phyloP scores from a whole-genome alignment of 495 filamentous ascomycete genomes.

The Penicillium bovifimosum region DNA sequence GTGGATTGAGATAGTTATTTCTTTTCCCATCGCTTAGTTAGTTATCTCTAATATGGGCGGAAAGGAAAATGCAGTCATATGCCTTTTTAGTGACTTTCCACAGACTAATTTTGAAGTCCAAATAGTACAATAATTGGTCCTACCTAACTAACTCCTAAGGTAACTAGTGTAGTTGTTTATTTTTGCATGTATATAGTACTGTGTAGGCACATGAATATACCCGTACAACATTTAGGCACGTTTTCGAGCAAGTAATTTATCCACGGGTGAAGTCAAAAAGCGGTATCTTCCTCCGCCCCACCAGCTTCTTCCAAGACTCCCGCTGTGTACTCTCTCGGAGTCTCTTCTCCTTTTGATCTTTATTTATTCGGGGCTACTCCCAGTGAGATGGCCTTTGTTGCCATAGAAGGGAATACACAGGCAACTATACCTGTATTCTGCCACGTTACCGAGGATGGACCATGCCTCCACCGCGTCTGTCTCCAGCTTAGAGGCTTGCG shows the following conservation, averaged over 20 bases:
- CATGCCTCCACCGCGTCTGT: constrained; percentile 26
- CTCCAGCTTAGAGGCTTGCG: constrained; percentile 16
- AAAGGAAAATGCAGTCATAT: background rate
- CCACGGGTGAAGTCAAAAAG: background rate
- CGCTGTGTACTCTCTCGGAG: background rate
- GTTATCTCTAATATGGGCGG: background rate
- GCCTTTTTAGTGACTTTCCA: no score
- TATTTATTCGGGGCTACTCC: background rate
- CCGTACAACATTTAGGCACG: background rate
- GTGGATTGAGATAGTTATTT: background rate
- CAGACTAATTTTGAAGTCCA: background rate
- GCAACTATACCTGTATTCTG: background rate
- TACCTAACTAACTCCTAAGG: no score
- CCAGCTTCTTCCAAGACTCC: background rate
- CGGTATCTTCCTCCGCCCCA: background rate
- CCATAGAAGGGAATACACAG: background rate
- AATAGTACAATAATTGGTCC: background rate
- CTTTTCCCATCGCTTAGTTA: background rate
- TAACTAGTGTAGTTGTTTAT: no score
- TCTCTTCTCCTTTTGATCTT: background rate
- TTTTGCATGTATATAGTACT: no score
- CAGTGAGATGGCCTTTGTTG: background rate
- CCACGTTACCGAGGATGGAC: constrained; percentile 26
- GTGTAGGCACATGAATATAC: no score
- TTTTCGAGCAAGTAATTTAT: background rate